Conservation (phyloP, 768 basidiomycete genomes). For the Mycena alexandri region DNA sequence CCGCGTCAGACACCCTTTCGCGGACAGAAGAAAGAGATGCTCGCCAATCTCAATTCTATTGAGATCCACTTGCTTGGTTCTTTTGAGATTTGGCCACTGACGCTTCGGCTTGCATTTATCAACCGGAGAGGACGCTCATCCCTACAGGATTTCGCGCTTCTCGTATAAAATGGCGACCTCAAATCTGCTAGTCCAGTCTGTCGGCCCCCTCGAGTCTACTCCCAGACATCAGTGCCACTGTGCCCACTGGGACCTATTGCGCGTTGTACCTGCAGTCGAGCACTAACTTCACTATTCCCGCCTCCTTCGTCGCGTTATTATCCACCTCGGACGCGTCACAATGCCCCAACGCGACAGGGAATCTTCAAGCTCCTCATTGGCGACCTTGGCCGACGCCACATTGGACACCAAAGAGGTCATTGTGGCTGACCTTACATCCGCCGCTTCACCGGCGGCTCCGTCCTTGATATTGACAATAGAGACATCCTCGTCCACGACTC, state of each 20-base stretch:
- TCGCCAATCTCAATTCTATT: constrained; percentile 54
- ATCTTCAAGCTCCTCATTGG: constrained; percentile 26
- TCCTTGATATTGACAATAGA: constrained; percentile 46
- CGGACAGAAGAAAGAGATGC: constrained; percentile 42
- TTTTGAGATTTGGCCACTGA: constrained; percentile 12
- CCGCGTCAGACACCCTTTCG: constrained; percentile 32
- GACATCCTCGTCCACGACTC: constrained; percentile 47
- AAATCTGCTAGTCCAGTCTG: constrained; percentile 4
- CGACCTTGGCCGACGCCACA: constrained; percentile 18
- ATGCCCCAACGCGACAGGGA: constrained; percentile 15
- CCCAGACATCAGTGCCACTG: neutral
- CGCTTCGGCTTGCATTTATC: constrained; percentile 24
- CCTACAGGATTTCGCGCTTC: constrained; percentile 19
- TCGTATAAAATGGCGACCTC: constrained; percentile 35
- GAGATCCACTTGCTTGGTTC: constrained; percentile 7
- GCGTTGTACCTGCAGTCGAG: neutral
- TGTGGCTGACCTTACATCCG: constrained; percentile 25
- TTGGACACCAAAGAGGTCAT: constrained; percentile 11
- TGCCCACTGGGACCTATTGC: neutral
- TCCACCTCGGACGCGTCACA: neutral
- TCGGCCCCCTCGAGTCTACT: neutral
- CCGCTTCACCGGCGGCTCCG: constrained; percentile 26
- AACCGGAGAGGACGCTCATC: constrained; percentile 18
- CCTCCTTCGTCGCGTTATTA: neutral
- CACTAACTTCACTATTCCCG: neutral